These are phyloP conservation scores for Staphylotrichum longicolle DNA, from an alignment of 495 filamentous ascomycete species.

Conservation along the genomic window DNA sequence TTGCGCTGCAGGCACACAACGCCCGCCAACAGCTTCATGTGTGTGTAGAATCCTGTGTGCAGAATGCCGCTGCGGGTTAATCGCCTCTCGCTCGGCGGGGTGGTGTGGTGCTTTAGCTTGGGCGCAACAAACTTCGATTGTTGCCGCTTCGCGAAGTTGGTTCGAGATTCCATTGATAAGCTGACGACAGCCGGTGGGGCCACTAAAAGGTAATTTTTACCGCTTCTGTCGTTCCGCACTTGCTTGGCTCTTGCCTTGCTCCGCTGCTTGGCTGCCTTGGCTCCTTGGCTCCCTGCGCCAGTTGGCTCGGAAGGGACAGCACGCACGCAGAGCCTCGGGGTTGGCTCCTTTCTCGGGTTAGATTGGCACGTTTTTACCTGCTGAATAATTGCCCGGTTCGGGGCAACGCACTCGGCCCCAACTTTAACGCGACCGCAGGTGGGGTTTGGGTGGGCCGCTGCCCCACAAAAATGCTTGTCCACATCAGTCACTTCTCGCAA, in stretches of 20 bases:
- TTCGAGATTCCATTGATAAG: constrained; percentile 17
- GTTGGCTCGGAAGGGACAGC: neutral
- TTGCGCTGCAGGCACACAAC: no score
- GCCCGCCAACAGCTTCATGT: no score
- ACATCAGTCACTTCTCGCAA: neutral
- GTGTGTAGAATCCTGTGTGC: no score
- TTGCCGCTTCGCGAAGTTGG: neutral
- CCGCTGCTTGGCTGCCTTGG: constrained; percentile 20
- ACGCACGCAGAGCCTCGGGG: constrained; percentile 3
- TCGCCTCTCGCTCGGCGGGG: neutral
- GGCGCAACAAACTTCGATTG: no score
- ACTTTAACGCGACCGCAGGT: constrained; percentile 18
- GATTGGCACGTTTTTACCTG: neutral
- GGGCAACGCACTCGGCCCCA: constrained; percentile 3
- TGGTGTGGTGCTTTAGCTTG: neutral
- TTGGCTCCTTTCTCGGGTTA: neutral
- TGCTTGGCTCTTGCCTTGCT: constrained; percentile 12
- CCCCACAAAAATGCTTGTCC: neutral
- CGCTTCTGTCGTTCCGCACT: constrained; percentile 4
- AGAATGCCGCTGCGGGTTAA: no score
- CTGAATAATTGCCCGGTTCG: constrained; percentile 8
- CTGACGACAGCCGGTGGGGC: constrained; percentile 25
- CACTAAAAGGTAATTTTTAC: neutral
- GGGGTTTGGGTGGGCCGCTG: neutral
- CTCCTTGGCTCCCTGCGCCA: constrained; percentile 4